Conservation (phyloP, 1,284 basidiomycete genomes). For the Puccinia hordei region DNA sequence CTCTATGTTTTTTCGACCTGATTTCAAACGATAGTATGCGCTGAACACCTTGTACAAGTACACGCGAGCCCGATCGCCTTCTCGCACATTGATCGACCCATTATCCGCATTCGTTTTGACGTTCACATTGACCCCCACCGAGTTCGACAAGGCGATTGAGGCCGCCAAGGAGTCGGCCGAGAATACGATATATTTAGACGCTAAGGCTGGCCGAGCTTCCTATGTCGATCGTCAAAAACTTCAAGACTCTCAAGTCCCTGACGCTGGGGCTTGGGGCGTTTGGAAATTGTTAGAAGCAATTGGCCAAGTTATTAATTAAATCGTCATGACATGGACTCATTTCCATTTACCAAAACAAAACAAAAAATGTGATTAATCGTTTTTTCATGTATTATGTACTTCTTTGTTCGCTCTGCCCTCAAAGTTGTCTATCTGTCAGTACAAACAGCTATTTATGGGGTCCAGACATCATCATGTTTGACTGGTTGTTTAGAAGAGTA, state of each 20-base stretch:
- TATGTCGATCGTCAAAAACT: slow-evolving; percentile 78
- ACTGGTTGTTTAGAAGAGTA: no score
- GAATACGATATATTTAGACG: slow-evolving; percentile 71
- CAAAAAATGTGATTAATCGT: not conserved
- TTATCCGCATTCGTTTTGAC: slow-evolving; percentile 75
- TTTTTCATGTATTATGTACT: not conserved
- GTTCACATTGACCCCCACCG: slow-evolving; percentile 61
- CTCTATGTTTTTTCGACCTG: not conserved
- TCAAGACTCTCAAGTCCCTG: slow-evolving; percentile 71
- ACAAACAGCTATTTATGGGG: not conserved
- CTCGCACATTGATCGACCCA: slow-evolving; percentile 86
- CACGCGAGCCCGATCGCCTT: slow-evolving; percentile 83
- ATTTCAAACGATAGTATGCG: slow-evolving; percentile 61
- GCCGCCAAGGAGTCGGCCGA: slow-evolving; percentile 71
- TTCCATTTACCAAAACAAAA: not conserved
- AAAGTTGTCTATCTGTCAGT: not conserved
- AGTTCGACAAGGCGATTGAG: slow-evolving; percentile 66
- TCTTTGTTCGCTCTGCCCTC: not conserved
- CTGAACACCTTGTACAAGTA: slow-evolving; percentile 77
- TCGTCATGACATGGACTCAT: not conserved
- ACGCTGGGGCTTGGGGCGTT: slow-evolving; percentile 88
- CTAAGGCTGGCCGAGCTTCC: slow-evolving; percentile 84
- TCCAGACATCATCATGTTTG: no score
- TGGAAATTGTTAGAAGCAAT: slow-evolving; percentile 71
- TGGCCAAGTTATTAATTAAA: slow-evolving; percentile 19